Evolutionary conservation across 2,329 filamentous ascomycete species (phyloP).

Genomic region (Pochonia chlamydosporia): DNA sequence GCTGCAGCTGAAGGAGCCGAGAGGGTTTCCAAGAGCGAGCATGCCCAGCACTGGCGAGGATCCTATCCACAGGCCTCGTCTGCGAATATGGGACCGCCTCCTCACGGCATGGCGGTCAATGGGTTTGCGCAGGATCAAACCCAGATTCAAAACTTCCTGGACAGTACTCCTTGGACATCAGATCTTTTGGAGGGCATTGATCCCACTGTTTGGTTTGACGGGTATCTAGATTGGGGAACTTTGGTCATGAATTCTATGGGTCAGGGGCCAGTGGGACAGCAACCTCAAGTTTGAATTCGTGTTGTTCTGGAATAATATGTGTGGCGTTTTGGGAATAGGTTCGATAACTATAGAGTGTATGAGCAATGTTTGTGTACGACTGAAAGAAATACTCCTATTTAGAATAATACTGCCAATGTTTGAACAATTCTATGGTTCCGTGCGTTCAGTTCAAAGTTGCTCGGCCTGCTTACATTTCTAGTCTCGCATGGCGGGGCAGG

Average conservation of each 20-base stretch:
- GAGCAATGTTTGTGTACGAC: background rate
- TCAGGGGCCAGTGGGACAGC: slow-evolving; percentile 13
- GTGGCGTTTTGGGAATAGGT: background rate
- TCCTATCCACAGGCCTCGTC: slow-evolving; percentile 11
- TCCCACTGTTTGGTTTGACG: slow-evolving; percentile 29
- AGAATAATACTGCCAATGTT: background rate
- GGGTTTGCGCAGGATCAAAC: slow-evolving; percentile 18
- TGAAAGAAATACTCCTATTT: background rate
- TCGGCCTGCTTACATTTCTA: too few relatives aligned
- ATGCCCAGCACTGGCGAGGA: slow-evolving; percentile 9
- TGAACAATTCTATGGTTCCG: background rate
- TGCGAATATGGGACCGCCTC: slow-evolving; percentile 2
- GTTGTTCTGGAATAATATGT: background rate
- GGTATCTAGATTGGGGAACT: slow-evolving; percentile 28
- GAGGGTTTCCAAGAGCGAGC: slow-evolving; percentile 8
- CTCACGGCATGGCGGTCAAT: slow-evolving; percentile 7
- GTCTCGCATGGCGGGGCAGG: background rate
- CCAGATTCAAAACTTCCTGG: slow-evolving; percentile 19
- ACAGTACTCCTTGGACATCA: slow-evolving; percentile 22
- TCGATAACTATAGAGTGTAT: background rate
- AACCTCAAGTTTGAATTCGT: background rate
- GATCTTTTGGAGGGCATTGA: slow-evolving; percentile 27
- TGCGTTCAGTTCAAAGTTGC: too few relatives aligned
- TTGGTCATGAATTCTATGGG: slow-evolving; percentile 26
- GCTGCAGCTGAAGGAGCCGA: slow-evolving; percentile 23